Evolutionary conservation across 2,329 filamentous ascomycete genomes (phyloP).

Genomic region (Rhynchosporium agropyri): DNA sequence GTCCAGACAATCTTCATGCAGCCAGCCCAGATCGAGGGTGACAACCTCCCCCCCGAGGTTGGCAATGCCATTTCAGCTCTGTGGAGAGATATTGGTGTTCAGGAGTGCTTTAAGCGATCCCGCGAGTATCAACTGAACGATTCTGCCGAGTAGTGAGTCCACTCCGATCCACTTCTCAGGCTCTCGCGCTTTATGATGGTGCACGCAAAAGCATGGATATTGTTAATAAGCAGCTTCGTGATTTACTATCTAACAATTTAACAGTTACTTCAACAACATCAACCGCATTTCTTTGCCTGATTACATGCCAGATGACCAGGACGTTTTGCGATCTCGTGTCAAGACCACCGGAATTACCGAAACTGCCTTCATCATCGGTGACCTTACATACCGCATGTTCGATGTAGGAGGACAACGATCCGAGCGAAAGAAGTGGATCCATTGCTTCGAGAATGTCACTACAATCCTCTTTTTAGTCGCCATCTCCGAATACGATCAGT

Average conservation of each 20-base stretch:
- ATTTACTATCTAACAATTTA: slow-evolving; percentile 22
- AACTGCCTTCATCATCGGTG: slow-evolving; percentile 88
- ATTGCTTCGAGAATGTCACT: slow-evolving; percentile 79
- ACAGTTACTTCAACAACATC: slow-evolving; percentile 80
- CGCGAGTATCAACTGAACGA: slow-evolving; percentile 92
- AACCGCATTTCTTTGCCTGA: slow-evolving; percentile 74
- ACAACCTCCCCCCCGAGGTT: slow-evolving; percentile 78
- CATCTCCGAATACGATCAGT: slow-evolving; percentile 96
- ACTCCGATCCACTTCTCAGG: neutral
- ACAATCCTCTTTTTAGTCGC: slow-evolving; percentile 92
- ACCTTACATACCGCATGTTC: slow-evolving; percentile 93
- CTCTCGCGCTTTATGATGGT: neutral
- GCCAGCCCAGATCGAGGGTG: slow-evolving; percentile 69
- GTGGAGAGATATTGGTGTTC: slow-evolving; percentile 84
- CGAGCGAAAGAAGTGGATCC: slow-evolving; percentile 79
- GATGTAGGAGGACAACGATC: slow-evolving; percentile 75
- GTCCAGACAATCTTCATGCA: slow-evolving; percentile 47
- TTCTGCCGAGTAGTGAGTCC: slow-evolving; percentile 85
- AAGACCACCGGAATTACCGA: slow-evolving; percentile 96
- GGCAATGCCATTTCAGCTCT: slow-evolving; percentile 79
- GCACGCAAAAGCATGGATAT: neutral
- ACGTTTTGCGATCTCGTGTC: slow-evolving; percentile 87
- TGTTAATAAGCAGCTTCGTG: too few relatives aligned
- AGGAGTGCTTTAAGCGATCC: slow-evolving; percentile 83
- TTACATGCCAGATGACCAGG: slow-evolving; percentile 91